A percentile compares a stretch with the other conserved stretches of the same genome.
These are phyloP conservation scores for Hypoxylon sp. DNA, from an alignment of 2,329 filamentous ascomycete species.

Conservation along the genomic window DNA sequence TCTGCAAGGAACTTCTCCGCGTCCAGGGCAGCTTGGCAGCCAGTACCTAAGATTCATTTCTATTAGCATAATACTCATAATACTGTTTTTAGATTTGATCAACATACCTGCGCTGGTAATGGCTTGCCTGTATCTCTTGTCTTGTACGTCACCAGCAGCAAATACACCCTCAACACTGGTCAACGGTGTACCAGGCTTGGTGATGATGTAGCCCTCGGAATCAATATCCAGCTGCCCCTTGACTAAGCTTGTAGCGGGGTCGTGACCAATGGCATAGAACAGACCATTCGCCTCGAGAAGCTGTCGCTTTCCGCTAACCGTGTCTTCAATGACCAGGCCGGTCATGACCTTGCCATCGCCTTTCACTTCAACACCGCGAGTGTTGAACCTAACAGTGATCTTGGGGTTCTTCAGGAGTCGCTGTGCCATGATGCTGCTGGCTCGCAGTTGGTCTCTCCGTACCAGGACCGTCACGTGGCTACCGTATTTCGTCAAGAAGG, in stretches of 20 bases:
- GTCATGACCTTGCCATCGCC: slow-evolving; percentile 93
- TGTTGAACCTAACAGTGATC: slow-evolving; percentile 90
- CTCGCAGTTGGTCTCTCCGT: slow-evolving; percentile 86
- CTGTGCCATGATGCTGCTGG: slow-evolving; percentile 92
- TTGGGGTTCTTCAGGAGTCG: slow-evolving; percentile 87
- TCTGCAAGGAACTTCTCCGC: slow-evolving; percentile 94
- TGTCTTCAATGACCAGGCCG: slow-evolving; percentile 86
- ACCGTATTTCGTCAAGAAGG: slow-evolving; percentile 98
- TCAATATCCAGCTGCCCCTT: slow-evolving; percentile 93
- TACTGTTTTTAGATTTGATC: background rate
- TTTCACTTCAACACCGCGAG: slow-evolving; percentile 83
- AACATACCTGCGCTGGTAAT: slow-evolving; percentile 94
- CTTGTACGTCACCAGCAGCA: slow-evolving; percentile 96
- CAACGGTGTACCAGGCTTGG: slow-evolving; percentile 87
- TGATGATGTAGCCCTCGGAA: slow-evolving; percentile 90
- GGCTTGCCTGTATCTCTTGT: slow-evolving; percentile 97
- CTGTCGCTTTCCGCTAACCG: slow-evolving; percentile 80
- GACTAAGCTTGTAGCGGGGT: slow-evolving; percentile 91
- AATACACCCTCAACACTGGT: slow-evolving; percentile 95
- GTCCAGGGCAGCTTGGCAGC: slow-evolving; percentile 95
- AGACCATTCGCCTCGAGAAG: slow-evolving; percentile 91
- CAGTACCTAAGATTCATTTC: slow-evolving; percentile 73
- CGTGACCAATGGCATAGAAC: slow-evolving; percentile 98
- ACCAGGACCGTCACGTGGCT: slow-evolving; percentile 96
- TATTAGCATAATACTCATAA: slow-evolving; percentile 35